These are phyloP conservation scores for Penicillium sp. DNA, from an alignment of 2,329 filamentous ascomycete species.

Conservation along the genomic window DNA sequence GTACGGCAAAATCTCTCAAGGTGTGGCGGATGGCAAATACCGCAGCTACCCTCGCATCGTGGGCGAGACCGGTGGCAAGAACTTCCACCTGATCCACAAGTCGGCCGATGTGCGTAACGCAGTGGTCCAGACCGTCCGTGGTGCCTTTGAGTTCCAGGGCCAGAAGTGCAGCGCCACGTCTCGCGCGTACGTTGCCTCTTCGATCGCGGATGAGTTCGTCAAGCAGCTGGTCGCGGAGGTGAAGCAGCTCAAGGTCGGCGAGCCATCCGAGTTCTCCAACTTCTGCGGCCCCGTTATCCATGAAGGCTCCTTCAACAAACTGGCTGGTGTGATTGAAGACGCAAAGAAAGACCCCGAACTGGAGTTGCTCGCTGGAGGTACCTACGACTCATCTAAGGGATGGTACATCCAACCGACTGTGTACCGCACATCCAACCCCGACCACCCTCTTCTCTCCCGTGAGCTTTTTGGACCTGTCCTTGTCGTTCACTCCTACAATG, in stretches of 20 bases:
- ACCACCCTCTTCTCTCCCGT: conserved; percentile 69
- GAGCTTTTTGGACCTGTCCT: conserved; percentile 83
- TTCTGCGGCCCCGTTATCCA: conserved; percentile 90
- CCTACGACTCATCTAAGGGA: conserved; percentile 72
- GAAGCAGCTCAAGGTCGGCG: conserved; percentile 66
- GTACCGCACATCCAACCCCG: conserved; percentile 69
- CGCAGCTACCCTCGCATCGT: conserved; percentile 82
- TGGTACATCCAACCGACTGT: conserved; percentile 84
- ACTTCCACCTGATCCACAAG: conserved; percentile 80
- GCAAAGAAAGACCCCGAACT: conserved; percentile 74
- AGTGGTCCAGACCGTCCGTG: conserved; percentile 76
- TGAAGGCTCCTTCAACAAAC: conserved; percentile 74
- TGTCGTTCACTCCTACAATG: conserved; percentile 73
- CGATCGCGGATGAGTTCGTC: conserved; percentile 70
- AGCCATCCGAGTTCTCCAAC: conserved; percentile 67
- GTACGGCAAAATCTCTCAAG: conserved; percentile 79
- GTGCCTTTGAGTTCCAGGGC: conserved; percentile 86
- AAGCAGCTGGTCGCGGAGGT: conserved; percentile 66
- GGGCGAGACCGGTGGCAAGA: conserved; percentile 89
- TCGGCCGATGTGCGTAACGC: conserved; percentile 77
- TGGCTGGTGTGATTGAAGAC: conserved; percentile 70
- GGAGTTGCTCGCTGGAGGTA: conserved; percentile 70
- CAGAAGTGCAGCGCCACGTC: conserved; percentile 89
- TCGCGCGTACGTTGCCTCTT: conserved; percentile 72
- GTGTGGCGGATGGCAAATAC: conserved; percentile 78